These are phyloP conservation scores for Paraphaeosphaeria minitans DNA, from an alignment of 2,329 filamentous ascomycete genomes.

Conservation along the genomic window DNA sequence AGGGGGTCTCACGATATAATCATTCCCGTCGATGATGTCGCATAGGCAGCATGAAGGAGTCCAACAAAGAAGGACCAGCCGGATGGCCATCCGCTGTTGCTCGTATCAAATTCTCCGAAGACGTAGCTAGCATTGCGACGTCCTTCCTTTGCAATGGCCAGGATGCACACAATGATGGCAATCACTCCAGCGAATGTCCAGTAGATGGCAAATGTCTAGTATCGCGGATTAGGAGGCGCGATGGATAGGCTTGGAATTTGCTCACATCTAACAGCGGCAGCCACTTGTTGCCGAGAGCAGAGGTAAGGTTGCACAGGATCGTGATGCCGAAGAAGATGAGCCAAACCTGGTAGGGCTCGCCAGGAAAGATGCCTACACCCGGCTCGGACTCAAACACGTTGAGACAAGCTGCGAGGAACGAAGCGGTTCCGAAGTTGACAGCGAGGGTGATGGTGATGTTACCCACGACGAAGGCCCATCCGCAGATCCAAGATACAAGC, in stretches of 20 bases:
- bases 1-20: constrained; percentile 68
- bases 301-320: constrained; percentile 57
- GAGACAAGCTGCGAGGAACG: constrained; percentile 60
- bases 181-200: constrained; percentile 76
- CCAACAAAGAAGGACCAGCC: constrained; percentile 78
- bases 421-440: constrained; percentile 75
- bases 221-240: constrained; percentile 15
- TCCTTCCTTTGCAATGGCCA: constrained; percentile 71
- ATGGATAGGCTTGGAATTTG: constrained; percentile 19
- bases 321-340: constrained; percentile 58
- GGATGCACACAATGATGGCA: constrained; percentile 65
- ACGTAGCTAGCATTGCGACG: constrained; percentile 66
- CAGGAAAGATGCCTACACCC: constrained; percentile 53
- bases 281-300: constrained; percentile 59
- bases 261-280: constrained; percentile 69
- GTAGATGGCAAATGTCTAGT: constrained; percentile 71
- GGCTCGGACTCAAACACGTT: constrained; percentile 58
- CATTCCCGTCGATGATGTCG: constrained; percentile 78
- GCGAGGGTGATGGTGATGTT: constrained; percentile 83
- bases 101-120: constrained; percentile 69
- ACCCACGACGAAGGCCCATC: constrained; percentile 77
- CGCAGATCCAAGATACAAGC: constrained; percentile 71
- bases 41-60: constrained; percentile 73
- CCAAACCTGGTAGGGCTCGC: constrained; percentile 53
- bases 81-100: constrained; percentile 68